Percentiles rank a stretch among this genome's conserved stretches.
Conservation (phyloP, 2,329 filamentous ascomycete species). For the Apiospora pterosperma region DNA sequence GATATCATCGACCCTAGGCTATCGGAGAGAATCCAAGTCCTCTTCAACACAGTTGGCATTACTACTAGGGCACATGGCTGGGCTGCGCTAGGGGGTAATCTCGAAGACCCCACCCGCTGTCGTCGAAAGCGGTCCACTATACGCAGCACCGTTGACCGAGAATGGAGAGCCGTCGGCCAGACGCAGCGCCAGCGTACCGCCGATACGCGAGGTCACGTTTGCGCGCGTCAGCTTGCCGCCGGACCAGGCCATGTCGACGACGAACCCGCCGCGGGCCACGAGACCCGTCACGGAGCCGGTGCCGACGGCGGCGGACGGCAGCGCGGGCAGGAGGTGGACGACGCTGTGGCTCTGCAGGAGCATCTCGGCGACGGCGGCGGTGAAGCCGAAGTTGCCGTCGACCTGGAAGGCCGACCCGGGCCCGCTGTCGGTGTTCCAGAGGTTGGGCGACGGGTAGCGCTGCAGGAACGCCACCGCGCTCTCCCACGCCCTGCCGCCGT, state of each 20-base stretch:
- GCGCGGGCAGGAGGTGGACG: slow-evolving; percentile 23
- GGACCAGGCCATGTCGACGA: slow-evolving; percentile 18
- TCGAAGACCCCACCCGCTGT: slow-evolving; percentile 6
- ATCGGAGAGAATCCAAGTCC: background rate
- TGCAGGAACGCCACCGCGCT: slow-evolving; percentile 32
- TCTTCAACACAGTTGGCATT: background rate
- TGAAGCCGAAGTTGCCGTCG: slow-evolving; percentile 47
- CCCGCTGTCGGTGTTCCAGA: slow-evolving; percentile 22
- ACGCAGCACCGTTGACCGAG: slow-evolving; percentile 15
- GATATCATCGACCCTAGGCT: background rate
- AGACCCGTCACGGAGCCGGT: slow-evolving; percentile 18
- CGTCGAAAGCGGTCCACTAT: slow-evolving; percentile 11
- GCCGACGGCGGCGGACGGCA: slow-evolving; percentile 16
- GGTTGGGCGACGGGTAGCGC: slow-evolving; percentile 35
- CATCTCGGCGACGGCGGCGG: slow-evolving; percentile 41
- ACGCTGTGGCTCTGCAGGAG: slow-evolving; percentile 35
- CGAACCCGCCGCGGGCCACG: slow-evolving; percentile 17
- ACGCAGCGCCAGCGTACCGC: slow-evolving; percentile 16
- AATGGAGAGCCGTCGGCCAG: slow-evolving; percentile 14
- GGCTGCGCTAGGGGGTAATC: background rate
- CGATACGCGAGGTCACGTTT: slow-evolving; percentile 17
- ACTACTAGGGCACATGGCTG: background rate
- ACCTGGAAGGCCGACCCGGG: slow-evolving; percentile 37
- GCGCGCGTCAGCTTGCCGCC: slow-evolving; percentile 15
- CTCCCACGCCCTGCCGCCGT: slow-evolving; percentile 29